Evolutionary conservation across 495 filamentous ascomycete genomes (phyloP).

Genomic region (Rostrohypoxylon terebratum): DNA sequence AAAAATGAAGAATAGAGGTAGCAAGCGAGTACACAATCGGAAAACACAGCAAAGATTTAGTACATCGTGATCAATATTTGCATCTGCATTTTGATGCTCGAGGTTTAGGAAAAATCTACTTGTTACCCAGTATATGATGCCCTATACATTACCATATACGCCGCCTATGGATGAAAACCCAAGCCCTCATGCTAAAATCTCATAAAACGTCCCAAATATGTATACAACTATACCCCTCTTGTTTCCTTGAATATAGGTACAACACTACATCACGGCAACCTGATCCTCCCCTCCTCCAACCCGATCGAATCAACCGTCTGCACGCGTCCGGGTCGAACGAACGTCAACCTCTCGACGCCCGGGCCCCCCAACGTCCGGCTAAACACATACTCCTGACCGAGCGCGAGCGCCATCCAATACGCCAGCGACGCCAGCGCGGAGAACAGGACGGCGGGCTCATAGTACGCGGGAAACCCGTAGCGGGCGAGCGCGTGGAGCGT

Average conservation of each 20-base stretch:
- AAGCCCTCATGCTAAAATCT: background rate
- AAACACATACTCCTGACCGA: conserved; percentile 17
- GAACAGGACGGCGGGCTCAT: conserved; percentile 6
- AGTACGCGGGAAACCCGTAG: background rate
- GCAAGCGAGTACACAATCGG: background rate
- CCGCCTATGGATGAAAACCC: background rate
- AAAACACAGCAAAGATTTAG: background rate
- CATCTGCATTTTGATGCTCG: no score
- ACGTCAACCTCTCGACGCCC: conserved; percentile 27
- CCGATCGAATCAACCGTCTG: conserved; percentile 5
- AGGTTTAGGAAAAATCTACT: no score
- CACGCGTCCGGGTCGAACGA: background rate
- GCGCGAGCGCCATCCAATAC: conserved; percentile 11
- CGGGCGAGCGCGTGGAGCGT: background rate
- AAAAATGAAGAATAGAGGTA: conserved; percentile 17
- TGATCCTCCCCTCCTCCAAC: conserved; percentile 16
- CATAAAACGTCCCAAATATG: no score
- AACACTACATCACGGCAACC: background rate
- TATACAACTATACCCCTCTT: background rate
- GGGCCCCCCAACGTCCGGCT: conserved; percentile 24
- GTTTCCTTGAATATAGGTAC: background rate
- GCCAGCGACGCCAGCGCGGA: background rate
- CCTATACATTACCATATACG: no score
- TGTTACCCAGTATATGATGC: no score
- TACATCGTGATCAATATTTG: background rate